Percentiles rank a stretch among this genome's conserved stretches.
Evolutionary conservation across 768 basidiomycete species (phyloP).

Genomic region (Exidia glandulosa): DNA sequence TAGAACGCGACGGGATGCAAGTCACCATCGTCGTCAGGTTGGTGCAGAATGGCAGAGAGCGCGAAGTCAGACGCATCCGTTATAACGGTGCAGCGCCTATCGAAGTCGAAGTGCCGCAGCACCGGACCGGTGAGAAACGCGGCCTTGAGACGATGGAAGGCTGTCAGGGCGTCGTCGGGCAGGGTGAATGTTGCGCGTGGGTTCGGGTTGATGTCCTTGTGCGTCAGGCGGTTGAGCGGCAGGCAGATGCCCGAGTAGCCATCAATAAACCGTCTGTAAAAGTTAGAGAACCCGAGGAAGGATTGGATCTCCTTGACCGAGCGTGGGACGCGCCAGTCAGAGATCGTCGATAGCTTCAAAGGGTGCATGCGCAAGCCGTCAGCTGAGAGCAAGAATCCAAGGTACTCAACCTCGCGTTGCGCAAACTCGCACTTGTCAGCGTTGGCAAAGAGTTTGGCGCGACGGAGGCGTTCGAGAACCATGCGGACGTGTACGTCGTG

Average conservation of each 20-base stretch:
- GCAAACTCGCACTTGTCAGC: constrained; percentile 2
- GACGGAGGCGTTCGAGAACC: constrained; percentile 22
- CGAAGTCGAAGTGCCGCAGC: constrained; percentile 23
- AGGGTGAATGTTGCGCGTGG: background rate
- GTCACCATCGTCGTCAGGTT: constrained; percentile 6
- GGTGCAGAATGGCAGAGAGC: constrained; percentile 11
- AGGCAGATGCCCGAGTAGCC: constrained; percentile 8
- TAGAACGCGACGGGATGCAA: constrained; percentile 30
- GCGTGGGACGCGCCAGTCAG: constrained; percentile 22
- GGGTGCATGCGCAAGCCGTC: constrained; percentile 5
- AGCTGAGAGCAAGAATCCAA: constrained; percentile 3
- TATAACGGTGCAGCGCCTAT: constrained; percentile 6
- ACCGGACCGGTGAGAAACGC: constrained; percentile 21
- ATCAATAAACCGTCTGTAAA: constrained; percentile 19
- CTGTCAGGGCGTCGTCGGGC: constrained; percentile 10
- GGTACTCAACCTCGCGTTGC: background rate
- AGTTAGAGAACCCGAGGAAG: constrained; percentile 23
- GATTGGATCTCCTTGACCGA: constrained; percentile 15
- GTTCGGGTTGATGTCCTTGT: constrained; percentile 4
- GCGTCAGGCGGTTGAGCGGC: constrained; percentile 9
- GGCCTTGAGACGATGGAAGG: constrained; percentile 21
- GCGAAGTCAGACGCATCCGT: constrained; percentile 23
- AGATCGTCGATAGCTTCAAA: constrained; percentile 8
- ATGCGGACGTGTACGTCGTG: constrained; percentile 22
- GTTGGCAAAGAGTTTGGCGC: constrained; percentile 4